Base-by-base conservation (phyloP, 2,329 filamentous ascomycete species). In the Pseudogymnoascus sp. region DNA sequence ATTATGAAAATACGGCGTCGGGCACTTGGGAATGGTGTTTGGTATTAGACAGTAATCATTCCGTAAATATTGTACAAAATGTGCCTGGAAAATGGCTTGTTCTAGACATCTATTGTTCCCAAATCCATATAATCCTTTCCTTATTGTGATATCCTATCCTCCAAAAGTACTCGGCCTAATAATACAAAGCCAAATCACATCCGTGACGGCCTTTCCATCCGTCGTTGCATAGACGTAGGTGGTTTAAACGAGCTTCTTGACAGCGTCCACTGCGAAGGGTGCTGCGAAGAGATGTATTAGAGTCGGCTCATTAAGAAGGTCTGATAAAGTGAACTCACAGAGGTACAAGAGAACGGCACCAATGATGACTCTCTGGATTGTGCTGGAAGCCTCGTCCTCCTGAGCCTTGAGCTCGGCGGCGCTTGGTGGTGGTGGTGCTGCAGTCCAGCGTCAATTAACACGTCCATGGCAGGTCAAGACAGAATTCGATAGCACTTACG, bases 311-410 rank as follows among this genome's bases (percentile, higher is more conserved):
- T n/a, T 19, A 3, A 56, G n/a, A 34, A 26, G 65, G 26, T 59
- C 10, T 57, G 59, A 38, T 12, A 38, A 38, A 58, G 34, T 9
- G n/a, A 7, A 71, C 87, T 61, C 83, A 94, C 89, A 90, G 62
- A 94, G 75, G 71, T 92, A 92, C 56, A 94, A 79, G 57, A 88
- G 73, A 37, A 85, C 77, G 64, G 84, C 85, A 13, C 83, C 83
- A 37, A 82, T 79, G 60, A 86, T 71, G 63, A 86, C 86, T 68
- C 79, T 80, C 75, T 88, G 84, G 66, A 92, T 77, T 57, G 85
- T 87, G 66, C 79, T 78, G 68, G 76, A 77, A 57, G 89, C 88
- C 71, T 86, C 81, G 62, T 78, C 77, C 78, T 92, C 88, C 72
- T 85, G 80, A 69, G 78, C 77, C 70, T 79, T 80, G 71, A 92